Conservation (phyloP, 73 alveolate species). For the Tetrahymena elliotti region DNA sequence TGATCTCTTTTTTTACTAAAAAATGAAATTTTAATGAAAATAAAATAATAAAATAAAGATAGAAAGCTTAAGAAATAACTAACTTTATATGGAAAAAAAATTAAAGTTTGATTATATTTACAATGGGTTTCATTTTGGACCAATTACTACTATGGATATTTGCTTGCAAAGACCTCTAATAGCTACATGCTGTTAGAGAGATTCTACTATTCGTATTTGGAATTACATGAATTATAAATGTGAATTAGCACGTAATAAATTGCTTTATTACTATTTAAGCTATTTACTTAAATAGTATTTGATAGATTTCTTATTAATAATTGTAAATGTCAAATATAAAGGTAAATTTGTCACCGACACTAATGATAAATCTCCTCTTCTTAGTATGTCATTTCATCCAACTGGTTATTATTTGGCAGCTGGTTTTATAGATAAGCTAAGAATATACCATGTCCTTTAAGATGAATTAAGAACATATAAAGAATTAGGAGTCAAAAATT, state of each 20-base stretch:
- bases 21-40: background rate
- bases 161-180: slow-evolving; percentile 95
- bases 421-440: slow-evolving; percentile 92
- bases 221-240: slow-evolving; percentile 80
- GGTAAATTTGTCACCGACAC: slow-evolving; percentile 75
- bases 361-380: slow-evolving; percentile 67
- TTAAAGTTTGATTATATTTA: slow-evolving; percentile 89
- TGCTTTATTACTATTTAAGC: background rate
- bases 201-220: slow-evolving; percentile 95
- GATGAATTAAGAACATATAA: slow-evolving; percentile 84
- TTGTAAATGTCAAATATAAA: slow-evolving; percentile 42
- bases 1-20: background rate
- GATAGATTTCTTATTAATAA: background rate
- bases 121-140: slow-evolving; percentile 97
- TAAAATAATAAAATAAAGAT: slow-evolving; percentile 6
- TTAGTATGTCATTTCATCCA: slow-evolving; percentile 97
- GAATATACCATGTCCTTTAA: slow-evolving; percentile 87
- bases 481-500: slow-evolving; percentile 70
- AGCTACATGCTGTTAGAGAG: slow-evolving; percentile 86
- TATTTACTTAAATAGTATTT: too few relatives aligned
- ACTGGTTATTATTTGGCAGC: slow-evolving; percentile 97
- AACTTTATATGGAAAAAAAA: slow-evolving; percentile 54
- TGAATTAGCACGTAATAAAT: slow-evolving; percentile 67
- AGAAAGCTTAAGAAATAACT: slow-evolving; percentile 55
- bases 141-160: slow-evolving; percentile 85